Conservation (phyloP, 805 yeast genomes). For the Maudiozyma barnettii region DNA sequence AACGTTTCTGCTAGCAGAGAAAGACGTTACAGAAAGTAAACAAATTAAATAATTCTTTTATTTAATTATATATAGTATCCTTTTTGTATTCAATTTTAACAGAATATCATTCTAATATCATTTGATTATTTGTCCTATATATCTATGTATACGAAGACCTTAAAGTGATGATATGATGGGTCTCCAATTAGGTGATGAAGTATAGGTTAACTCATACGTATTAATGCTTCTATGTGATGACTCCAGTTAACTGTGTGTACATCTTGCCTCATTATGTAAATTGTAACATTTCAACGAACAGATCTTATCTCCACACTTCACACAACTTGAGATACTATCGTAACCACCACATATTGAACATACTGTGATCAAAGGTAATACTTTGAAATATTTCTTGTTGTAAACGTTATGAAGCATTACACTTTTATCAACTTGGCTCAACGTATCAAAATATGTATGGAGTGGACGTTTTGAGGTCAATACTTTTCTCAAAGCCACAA, state of each 20-base stretch:
- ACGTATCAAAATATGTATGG: conserved; percentile 25
- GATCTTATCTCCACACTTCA: conserved; percentile 25
- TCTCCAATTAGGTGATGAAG: too few species aligned
- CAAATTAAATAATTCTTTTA: conserved; percentile 2
- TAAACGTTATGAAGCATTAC: conserved; percentile 25
- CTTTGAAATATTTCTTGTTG: conserved; percentile 27
- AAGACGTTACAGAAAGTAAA: conserved; percentile 88
- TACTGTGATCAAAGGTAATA: conserved; percentile 25
- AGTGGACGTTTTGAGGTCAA: conserved; percentile 23
- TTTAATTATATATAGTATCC: conserved; percentile 3
- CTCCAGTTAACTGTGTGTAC: conserved; percentile 13
- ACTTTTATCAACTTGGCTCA: conserved; percentile 24
- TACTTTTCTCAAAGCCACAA: conserved; percentile 24
- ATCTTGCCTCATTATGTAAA: conserved; percentile 29
- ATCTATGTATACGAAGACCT: not conserved
- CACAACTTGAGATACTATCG: conserved; percentile 27
- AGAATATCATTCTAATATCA: not conserved
- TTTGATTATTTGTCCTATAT: not conserved
- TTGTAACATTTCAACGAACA: conserved; percentile 27
- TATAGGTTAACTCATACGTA: too few species aligned
- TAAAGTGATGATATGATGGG: not conserved
- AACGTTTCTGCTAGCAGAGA: conserved; percentile 83
- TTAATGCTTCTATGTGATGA: too few species aligned
- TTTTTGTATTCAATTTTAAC: not conserved
- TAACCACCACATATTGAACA: conserved; percentile 30